Base-by-base conservation (phyloP, 768 basidiomycete species). In the Boletus speciosus region DNA sequence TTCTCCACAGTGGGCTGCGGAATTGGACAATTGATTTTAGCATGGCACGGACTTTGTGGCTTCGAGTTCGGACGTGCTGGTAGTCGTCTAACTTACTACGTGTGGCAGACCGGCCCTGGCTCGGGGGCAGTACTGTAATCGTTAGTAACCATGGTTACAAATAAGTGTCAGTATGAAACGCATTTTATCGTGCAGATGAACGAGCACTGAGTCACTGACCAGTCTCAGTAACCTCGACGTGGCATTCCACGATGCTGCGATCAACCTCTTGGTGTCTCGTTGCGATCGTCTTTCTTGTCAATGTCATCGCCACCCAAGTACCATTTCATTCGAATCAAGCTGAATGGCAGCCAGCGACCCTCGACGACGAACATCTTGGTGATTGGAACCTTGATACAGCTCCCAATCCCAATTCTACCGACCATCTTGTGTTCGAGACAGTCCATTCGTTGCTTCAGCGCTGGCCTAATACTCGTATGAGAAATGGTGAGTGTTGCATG, bases 391-490 rank as follows among this genome's bases (percentile, higher is more conserved):
- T 57, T 14, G 7, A 51, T 10, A n/a, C n/a, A 5, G 0, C 2
- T 10, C 49, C 52, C 10, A 48, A 48, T 8, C 41, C 51, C 9
- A 54, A 59, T 35, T 56, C 69, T 21, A 74, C 72, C 0, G 61
- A 63, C 16, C 62, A 73, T 21, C 63, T 74, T 8, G 54, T 59
- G 21, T 54, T 59, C 40, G 57, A 59, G 38, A 59, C 58, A 5
- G 57, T 54, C 9, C 41, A 54, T 10, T 59, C 74, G 2, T 38
- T 74, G 14, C 57, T 75, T 6, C 73, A 74, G 44, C 74, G 66
- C 47, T 77, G 76, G 76, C 71, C 73, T 4, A 74, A 76, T 47
- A 75, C 76, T 1, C 69, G 73, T 6, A 74, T 76, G 63, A 65
- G 75, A n/a, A 76, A 77, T 57, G 73, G 75, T 58, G 31, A 21